Conservation (phyloP, 2,329 filamentous ascomycete genomes). For the Ophiocordyceps camponoti-floridani region DNA sequence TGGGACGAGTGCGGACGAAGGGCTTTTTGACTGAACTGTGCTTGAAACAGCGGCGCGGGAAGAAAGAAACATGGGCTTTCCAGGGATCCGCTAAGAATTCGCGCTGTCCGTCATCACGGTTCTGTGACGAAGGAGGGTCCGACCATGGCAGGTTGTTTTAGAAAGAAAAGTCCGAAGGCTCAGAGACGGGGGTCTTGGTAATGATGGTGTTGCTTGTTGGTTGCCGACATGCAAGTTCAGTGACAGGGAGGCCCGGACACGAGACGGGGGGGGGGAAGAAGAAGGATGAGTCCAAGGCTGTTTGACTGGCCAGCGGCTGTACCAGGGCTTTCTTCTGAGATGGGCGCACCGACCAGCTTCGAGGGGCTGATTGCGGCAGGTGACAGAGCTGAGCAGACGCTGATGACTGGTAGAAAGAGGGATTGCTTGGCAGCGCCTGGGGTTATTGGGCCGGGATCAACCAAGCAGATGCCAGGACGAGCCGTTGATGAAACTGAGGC, state of each 20-base stretch:
- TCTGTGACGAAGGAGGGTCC: not conserved
- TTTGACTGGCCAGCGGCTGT: not conserved
- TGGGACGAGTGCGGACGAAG: not conserved
- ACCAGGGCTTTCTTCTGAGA: not conserved
- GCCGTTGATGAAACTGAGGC: not conserved
- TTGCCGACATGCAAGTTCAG: not conserved
- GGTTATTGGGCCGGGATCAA: not conserved
- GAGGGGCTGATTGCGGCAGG: not conserved
- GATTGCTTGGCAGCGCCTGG: not conserved
- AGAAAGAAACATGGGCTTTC: not conserved
- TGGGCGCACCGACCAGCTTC: not conserved
- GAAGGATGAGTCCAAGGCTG: not conserved
- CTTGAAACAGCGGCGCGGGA: not conserved
- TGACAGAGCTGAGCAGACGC: not conserved
- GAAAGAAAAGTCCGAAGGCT: not conserved
- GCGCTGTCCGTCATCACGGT: slow-evolving; percentile 1
- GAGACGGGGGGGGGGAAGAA: not conserved
- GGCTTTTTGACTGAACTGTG: slow-evolving; percentile 1
- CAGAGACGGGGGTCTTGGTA: not conserved
- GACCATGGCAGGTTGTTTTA: not conserved
- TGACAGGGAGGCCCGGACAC: not conserved
- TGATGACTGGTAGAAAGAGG: not conserved
- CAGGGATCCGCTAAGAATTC: slow-evolving; percentile 1
- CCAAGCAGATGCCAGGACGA: not conserved
- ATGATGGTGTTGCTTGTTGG: not conserved